phyloP scores from a whole-genome alignment of 768 basidiomycete species.

The Kwoniella sp. region DNA sequence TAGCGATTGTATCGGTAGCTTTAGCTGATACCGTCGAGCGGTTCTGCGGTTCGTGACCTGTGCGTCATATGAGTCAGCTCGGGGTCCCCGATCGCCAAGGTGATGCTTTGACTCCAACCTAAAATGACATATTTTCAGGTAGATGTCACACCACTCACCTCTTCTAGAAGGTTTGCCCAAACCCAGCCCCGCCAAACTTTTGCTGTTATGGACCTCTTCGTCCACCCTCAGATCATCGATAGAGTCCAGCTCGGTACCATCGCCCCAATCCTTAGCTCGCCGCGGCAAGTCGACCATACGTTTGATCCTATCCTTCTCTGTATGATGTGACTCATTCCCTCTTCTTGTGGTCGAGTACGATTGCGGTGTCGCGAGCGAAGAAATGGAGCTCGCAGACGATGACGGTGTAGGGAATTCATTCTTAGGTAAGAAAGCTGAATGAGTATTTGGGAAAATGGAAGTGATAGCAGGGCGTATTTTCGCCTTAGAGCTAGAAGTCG shows the following conservation, averaged over 20 bases:
- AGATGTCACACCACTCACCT: constrained; percentile 6
- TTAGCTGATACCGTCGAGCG: constrained; percentile 1
- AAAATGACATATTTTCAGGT: not conserved
- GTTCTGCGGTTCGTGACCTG: constrained; percentile 10
- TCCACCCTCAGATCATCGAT: constrained; percentile 87
- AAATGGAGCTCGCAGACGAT: constrained; percentile 24
- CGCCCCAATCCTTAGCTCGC: constrained; percentile 49
- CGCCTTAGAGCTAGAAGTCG: constrained; percentile 70
- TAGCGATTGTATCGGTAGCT: not conserved
- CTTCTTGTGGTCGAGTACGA: not conserved
- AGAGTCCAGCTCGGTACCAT: constrained; percentile 82
- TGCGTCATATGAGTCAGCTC: not conserved
- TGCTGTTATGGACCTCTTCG: constrained; percentile 67
- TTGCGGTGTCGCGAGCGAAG: constrained; percentile 5
- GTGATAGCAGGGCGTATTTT: constrained; percentile 75
- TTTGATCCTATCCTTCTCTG: constrained; percentile 5
- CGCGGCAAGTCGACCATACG: constrained; percentile 21
- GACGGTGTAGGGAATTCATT: constrained; percentile 11
- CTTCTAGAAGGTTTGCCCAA: constrained; percentile 23
- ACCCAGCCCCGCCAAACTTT: constrained; percentile 10
- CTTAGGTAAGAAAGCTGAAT: constrained; percentile 42
- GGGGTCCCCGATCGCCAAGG: not conserved
- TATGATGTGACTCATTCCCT: not conserved
- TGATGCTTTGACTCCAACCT: no score
- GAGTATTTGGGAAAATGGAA: constrained; percentile 63